Percentiles rank a stretch among this genome's conserved stretches.
Conservation (phyloP, 2,329 filamentous ascomycete genomes). For the Fusarium caatingaense region DNA sequence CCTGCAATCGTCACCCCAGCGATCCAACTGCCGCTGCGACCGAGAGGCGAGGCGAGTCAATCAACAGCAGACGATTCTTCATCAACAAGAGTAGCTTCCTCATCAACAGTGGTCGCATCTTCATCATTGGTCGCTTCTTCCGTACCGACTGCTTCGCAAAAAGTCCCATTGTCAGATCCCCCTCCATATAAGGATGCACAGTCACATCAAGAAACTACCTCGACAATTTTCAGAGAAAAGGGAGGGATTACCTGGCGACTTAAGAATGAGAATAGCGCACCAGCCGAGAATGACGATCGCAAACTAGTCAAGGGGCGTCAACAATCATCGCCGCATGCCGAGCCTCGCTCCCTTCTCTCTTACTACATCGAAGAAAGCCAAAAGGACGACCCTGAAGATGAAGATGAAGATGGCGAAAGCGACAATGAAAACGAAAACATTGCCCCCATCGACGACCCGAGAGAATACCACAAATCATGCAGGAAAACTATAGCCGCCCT, state of each 20-base stretch:
- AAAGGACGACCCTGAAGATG: background rate
- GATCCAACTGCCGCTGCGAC: background rate
- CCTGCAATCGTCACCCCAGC: background rate
- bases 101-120: background rate
- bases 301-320: background rate
- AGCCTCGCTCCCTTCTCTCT: background rate
- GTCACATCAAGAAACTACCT: background rate
- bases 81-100: background rate
- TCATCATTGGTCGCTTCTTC: no score
- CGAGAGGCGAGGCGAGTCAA: background rate
- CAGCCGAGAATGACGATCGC: background rate
- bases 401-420: background rate
- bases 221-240: background rate
- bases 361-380: background rate
- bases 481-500: background rate
- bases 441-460: background rate
- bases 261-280: background rate
- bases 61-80: no score
- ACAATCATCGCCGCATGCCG: background rate
- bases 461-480: constrained; percentile 23
- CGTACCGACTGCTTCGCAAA: no score
- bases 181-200: no score
- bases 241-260: background rate
- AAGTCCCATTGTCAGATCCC: background rate
- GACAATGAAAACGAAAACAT: background rate